These are phyloP conservation scores for Streptanthus diversifolius DNA, from an alignment of 345 rosid species.

Conservation along the genomic window DNA sequence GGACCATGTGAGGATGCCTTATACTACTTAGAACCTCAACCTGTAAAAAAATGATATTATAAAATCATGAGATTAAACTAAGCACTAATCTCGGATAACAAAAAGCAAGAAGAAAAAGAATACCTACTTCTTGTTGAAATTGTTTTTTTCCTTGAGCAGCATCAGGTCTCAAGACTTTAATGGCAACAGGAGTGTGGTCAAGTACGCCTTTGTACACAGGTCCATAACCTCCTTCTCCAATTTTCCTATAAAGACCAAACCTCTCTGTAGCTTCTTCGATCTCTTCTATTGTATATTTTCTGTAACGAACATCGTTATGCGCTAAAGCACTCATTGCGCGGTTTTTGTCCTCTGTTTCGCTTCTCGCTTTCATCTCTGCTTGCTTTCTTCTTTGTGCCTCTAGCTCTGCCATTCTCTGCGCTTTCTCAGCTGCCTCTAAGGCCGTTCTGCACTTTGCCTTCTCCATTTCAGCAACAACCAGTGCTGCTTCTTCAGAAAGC, in stretches of 20 bases:
- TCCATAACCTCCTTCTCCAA: slow-evolving; percentile 94
- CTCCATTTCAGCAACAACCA: slow-evolving; percentile 73
- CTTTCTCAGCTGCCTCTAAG: slow-evolving; percentile 71
- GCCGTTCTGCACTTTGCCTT: slow-evolving; percentile 75
- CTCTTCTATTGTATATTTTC: slow-evolving; percentile 69
- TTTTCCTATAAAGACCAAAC: slow-evolving; percentile 47
- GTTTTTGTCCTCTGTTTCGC: slow-evolving; percentile 58
- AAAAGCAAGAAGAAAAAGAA: background rate
- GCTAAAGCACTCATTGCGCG: slow-evolving; percentile 61
- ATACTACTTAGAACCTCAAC: slow-evolving; percentile 77
- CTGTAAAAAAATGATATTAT: slow-evolving; percentile 32
- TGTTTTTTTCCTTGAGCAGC: slow-evolving; percentile 82
- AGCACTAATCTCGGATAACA: background rate
- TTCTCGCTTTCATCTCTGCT: slow-evolving; percentile 59
- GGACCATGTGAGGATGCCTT: slow-evolving; percentile 88
- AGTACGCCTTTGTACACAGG: slow-evolving; percentile 74
- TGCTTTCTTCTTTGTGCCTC: slow-evolving; percentile 61
- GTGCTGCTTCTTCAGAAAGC: slow-evolving; percentile 70
- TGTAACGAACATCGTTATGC: slow-evolving; percentile 53
- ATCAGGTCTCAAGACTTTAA: slow-evolving; percentile 78
- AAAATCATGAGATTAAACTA: background rate
- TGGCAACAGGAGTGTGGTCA: slow-evolving; percentile 83
- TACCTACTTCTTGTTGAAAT: slow-evolving; percentile 73
- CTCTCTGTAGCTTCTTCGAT: slow-evolving; percentile 65
- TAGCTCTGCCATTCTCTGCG: slow-evolving; percentile 61